These are phyloP conservation scores for Leccinum pachyderme DNA, from an alignment of 1,284 basidiomycete genomes.

Conservation along the genomic window DNA sequence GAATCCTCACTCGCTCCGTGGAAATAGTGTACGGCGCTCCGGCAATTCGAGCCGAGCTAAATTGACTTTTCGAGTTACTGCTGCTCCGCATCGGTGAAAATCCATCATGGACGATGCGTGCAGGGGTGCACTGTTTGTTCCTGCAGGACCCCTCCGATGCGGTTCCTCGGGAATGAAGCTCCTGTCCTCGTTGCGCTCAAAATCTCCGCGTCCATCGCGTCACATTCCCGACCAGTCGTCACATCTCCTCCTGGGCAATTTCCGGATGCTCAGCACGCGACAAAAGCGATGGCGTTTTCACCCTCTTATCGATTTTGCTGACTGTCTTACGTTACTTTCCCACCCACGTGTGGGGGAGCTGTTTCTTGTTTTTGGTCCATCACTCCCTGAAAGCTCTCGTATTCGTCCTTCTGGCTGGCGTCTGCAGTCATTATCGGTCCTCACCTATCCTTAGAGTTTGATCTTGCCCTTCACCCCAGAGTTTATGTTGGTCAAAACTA, in stretches of 20 bases:
- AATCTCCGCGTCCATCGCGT: slow-evolving; percentile 21
- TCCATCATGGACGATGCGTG: neutral
- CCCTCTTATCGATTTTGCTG: slow-evolving; percentile 7
- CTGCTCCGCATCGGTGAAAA: neutral
- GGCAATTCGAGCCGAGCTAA: slow-evolving; percentile 1
- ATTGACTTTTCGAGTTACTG: neutral
- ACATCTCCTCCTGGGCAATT: slow-evolving; percentile 8
- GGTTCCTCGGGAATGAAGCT: slow-evolving; percentile 21
- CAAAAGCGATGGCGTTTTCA: slow-evolving; percentile 7
- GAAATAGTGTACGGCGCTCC: neutral
- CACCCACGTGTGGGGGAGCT: slow-evolving; percentile 11
- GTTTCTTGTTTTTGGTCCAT: slow-evolving; percentile 3
- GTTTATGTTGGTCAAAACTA: neutral
- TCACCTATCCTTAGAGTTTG: neutral
- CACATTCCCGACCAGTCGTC: slow-evolving; percentile 1
- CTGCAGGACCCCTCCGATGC: neutral
- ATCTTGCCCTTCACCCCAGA: neutral
- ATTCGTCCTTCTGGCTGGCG: neutral
- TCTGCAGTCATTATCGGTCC: neutral
- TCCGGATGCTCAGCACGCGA: slow-evolving; percentile 12
- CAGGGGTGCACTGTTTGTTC: neutral
- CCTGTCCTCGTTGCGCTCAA: slow-evolving; percentile 13
- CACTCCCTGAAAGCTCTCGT: slow-evolving; percentile 3
- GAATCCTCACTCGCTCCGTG: neutral
- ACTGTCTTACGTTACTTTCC: slow-evolving; percentile 22